Conservation (phyloP, 179 eudicot species). For the Beta macrorhiza region DNA sequence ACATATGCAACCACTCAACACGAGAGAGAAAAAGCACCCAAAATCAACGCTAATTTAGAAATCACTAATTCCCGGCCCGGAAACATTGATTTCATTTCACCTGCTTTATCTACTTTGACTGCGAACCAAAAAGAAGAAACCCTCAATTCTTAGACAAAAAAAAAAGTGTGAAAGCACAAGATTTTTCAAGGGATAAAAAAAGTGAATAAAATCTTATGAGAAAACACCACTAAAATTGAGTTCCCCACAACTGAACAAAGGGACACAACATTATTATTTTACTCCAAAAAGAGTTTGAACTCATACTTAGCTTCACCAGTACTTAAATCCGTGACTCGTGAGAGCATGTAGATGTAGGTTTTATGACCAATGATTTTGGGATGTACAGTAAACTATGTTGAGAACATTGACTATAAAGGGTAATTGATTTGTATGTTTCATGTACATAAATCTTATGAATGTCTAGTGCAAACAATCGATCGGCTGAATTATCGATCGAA, state of each 20-base stretch:
- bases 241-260: neutral
- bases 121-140: neutral
- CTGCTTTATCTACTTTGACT: conserved; percentile 15
- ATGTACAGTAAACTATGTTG: neutral
- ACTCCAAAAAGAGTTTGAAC: neutral
- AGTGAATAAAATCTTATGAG: neutral
- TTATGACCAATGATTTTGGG: neutral
- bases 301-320: neutral
- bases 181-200: neutral
- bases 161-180: neutral
- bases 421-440: too few species aligned
- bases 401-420: neutral
- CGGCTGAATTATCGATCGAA: too few species aligned
- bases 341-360: neutral
- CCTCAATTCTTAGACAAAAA: neutral
- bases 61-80: conserved; percentile 12
- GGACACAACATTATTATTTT: neutral
- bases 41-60: conserved; percentile 28
- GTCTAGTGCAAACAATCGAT: too few species aligned
- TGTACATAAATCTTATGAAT: too few species aligned
- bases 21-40: conserved; percentile 13
- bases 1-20: neutral
- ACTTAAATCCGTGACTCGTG: neutral
- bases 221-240: neutral
- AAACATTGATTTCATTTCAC: conserved; percentile 8